Evolutionary conservation across 2,329 filamentous ascomycete species (phyloP).

Genomic region (Stenocarpella maydis): DNA sequence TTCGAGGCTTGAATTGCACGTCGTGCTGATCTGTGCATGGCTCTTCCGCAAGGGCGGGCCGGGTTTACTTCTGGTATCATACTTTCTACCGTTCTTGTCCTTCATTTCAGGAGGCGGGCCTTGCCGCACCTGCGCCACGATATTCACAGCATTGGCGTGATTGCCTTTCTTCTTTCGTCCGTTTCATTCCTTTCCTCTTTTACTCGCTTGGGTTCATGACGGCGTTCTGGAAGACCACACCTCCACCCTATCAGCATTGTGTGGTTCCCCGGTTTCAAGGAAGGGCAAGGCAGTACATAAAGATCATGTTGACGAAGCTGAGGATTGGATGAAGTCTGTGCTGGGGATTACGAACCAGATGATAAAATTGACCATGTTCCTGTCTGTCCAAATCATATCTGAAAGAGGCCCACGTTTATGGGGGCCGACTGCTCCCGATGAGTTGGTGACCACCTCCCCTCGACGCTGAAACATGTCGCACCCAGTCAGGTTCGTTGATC

Average conservation of each 20-base stretch:
- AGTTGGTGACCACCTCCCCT: not conserved
- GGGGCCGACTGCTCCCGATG: not conserved
- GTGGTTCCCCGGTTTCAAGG: not conserved
- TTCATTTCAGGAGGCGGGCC: constrained; percentile 8
- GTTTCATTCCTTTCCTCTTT: no score
- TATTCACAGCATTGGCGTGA: constrained; percentile 14
- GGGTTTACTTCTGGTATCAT: constrained; percentile 1
- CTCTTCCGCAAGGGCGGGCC: not conserved
- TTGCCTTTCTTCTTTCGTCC: not conserved
- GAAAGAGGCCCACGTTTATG: not conserved
- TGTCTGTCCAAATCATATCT: no score
- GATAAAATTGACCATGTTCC: not conserved
- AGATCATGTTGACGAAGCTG: constrained; percentile 25
- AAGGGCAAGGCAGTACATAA: not conserved
- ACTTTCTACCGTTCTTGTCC: constrained; percentile 1
- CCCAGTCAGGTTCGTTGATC: not conserved
- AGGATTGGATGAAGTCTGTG: constrained; percentile 11
- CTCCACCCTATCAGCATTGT: constrained; percentile 6
- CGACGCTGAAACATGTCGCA: not conserved
- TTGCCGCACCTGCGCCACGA: not conserved
- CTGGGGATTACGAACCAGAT: not conserved
- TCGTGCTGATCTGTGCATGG: not conserved
- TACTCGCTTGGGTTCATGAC: not conserved
- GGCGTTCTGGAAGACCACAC: constrained; percentile 29
- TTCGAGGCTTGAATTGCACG: not conserved